Percentiles rank a stretch among this genome's conserved stretches.
phyloP scores from a whole-genome alignment of 306 rosid genomes.

The Trichosanthes cucumerina region DNA sequence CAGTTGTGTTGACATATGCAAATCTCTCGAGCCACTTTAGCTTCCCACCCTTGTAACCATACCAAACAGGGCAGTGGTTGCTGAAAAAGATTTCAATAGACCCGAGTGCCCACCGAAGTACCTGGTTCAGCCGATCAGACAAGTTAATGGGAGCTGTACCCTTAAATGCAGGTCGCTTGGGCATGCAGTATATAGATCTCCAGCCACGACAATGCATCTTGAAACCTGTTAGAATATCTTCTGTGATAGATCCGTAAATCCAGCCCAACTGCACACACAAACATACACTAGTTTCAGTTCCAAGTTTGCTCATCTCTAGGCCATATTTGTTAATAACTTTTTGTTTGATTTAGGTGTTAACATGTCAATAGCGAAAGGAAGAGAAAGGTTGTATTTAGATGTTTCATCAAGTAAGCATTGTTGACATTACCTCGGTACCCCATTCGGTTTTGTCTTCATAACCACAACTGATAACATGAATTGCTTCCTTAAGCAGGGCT shows the following conservation, averaged over 20 bases:
- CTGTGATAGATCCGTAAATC: constrained; percentile 95
- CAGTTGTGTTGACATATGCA: constrained; percentile 82
- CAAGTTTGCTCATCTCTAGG: neutral
- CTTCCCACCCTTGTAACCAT: constrained; percentile 83
- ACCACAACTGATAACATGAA: constrained; percentile 82
- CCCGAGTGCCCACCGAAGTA: constrained; percentile 96
- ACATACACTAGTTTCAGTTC: constrained; percentile 4
- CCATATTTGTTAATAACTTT: neutral
- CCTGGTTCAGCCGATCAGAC: constrained; percentile 94
- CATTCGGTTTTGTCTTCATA: constrained; percentile 97
- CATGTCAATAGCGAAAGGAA: neutral
- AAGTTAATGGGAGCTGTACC: constrained; percentile 97
- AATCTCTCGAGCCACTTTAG: constrained; percentile 96
- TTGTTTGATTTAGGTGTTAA: neutral
- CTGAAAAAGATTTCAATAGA: constrained; percentile 97
- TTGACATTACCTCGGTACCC: constrained; percentile 72
- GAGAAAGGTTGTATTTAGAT: neutral
- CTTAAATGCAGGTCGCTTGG: constrained; percentile 78
- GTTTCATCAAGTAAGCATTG: constrained; percentile 3
- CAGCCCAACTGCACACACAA: constrained; percentile 68
- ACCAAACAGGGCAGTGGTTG: constrained; percentile 76
- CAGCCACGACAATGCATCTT: constrained; percentile 99
- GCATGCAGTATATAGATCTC: constrained; percentile 93
- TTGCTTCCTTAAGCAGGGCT: constrained; percentile 81
- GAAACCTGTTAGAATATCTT: constrained; percentile 88